Conservation (phyloP, 1,284 basidiomycete genomes). For the Boletus smithii region DNA sequence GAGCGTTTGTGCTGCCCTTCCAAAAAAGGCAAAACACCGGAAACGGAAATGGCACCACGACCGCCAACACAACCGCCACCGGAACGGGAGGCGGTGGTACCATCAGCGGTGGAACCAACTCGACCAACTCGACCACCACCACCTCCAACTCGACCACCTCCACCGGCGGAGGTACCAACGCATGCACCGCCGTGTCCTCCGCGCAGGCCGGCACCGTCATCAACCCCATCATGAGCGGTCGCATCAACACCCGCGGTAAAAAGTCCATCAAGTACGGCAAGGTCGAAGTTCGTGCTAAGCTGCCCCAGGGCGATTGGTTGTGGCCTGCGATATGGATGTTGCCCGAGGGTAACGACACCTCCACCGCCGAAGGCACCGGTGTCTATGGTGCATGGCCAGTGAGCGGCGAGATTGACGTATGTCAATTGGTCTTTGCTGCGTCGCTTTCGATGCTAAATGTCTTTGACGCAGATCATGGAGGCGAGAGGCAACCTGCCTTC, state of each 20-base stretch:
- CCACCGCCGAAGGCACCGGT: conserved; percentile 20
- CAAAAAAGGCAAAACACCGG: conserved; percentile 29
- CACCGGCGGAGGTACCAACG: conserved; percentile 7
- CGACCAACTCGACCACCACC: conserved; percentile 28
- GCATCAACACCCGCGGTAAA: conserved; percentile 64
- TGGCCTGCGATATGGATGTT: conserved; percentile 89
- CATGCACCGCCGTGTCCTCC: conserved; percentile 55
- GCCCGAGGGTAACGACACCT: conserved; percentile 48
- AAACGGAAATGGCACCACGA: neutral
- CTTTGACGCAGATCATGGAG: conserved; percentile 60
- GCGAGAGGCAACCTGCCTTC: conserved; percentile 60
- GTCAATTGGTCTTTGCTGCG: conserved; percentile 13
- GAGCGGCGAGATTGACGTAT: conserved; percentile 70
- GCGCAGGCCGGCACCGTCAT: conserved; percentile 65
- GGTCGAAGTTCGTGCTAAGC: conserved; percentile 58
- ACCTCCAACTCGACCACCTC: conserved; percentile 25
- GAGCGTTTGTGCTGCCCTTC: conserved; percentile 15
- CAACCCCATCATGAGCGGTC: conserved; percentile 74
- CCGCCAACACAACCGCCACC: neutral
- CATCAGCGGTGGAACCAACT: conserved; percentile 21
- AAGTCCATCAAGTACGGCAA: conserved; percentile 66
- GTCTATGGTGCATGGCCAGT: conserved; percentile 76
- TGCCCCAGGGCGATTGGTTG: conserved; percentile 58
- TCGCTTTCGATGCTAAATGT: neutral
- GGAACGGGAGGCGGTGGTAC: conserved; percentile 1